Base-by-base conservation (phyloP, 495 filamentous ascomycete genomes). In the Stereocaulon alpinum region DNA sequence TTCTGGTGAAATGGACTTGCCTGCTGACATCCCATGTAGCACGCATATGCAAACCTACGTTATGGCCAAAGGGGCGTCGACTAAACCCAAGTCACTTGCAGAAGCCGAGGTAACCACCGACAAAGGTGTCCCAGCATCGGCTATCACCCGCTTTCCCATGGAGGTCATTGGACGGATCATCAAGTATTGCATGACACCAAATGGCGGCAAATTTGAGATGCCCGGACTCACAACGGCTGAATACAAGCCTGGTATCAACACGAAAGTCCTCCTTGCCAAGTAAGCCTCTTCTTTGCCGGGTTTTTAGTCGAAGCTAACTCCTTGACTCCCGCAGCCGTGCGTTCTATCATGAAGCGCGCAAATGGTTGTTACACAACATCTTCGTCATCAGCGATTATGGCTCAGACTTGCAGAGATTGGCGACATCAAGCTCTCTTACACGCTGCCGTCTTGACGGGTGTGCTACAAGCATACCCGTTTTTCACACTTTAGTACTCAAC, bases 331-430 rank as follows among this genome's bases (percentile, higher is more conserved):
- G 34, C 34, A 60, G 58, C n/a, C 54, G 41, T 7, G 44, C 47
- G 18, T 41, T 62, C 27, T 62, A 58, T n/a, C 60, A 57, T n/a
- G 41, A 45, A 45, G 54, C 60, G 0, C 53, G 44, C 24, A 12
- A 37, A 3, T 30, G 44, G 9, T 34, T 62, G 2, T 56, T 24
- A 4, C 27, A 30, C 20, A 62, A 62, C 45, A 52, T 24, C 4
- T 52, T 62, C 18, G 15, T 50, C 44, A 49, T 62, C 18, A 9
- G 6, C 12, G 17, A 50, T 18, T 48, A 51, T 14, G 60, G 53
- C 20, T 49, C 44, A 14, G 55, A 41, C 9, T 40, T 62, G 0
- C 49, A 50, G 6, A 41, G 32, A 2, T 24, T 57, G 1, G 32
- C 53, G 7, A 2, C 34, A 9, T 37, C 12, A 37, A 37, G 9